These are phyloP conservation scores for Candida krabiensis DNA, from an alignment of 805 yeast species.

Conservation along the genomic window DNA sequence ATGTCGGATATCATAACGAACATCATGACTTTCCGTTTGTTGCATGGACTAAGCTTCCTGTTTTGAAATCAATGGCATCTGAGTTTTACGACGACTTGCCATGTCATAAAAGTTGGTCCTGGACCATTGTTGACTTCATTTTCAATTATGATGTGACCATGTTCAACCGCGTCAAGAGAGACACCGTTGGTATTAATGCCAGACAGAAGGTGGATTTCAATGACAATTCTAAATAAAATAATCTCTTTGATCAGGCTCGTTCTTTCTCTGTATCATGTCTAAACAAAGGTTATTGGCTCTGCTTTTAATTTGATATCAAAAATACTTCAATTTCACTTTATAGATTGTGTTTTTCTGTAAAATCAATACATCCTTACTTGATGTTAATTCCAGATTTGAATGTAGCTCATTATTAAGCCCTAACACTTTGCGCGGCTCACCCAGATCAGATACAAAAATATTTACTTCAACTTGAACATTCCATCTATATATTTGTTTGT, in stretches of 20 bases:
- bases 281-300: not conserved
- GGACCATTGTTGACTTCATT: constrained; percentile 71
- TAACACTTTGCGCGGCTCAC: too few species aligned
- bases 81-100: constrained; percentile 87
- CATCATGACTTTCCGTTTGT: constrained; percentile 95
- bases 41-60: constrained; percentile 82
- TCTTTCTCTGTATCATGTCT: not conserved
- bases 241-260: not conserved
- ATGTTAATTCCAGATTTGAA: too few species aligned
- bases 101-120: constrained; percentile 72
- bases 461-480: too few species aligned
- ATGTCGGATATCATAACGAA: constrained; percentile 92
- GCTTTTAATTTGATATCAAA: too few species aligned
- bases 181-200: constrained; percentile 33
- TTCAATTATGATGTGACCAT: constrained; percentile 64
- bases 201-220: constrained; percentile 33
- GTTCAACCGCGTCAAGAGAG: constrained; percentile 81
- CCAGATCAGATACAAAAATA: too few species aligned
- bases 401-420: too few species aligned
- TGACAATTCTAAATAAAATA: constrained; percentile 29
- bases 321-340: too few species aligned
- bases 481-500: too few species aligned
- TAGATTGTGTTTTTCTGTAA: too few species aligned
- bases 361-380: too few species aligned
- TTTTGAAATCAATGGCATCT: constrained; percentile 61